phyloP scores from a whole-genome alignment of 2,329 filamentous ascomycete species.

The Aureobasidium musti region DNA sequence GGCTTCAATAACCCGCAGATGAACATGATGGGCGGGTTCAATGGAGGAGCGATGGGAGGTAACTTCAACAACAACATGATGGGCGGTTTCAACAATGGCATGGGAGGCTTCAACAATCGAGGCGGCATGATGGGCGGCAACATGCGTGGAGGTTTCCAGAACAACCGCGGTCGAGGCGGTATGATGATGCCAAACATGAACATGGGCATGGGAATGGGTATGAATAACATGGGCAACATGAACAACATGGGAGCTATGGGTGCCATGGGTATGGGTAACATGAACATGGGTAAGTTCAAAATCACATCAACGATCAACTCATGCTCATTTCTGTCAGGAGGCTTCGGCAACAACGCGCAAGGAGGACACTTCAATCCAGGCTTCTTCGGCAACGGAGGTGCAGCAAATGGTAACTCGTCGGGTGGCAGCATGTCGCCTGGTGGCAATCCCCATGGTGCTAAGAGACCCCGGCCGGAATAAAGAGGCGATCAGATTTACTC shows the following conservation, averaged over 20 bases:
- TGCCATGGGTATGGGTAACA: conserved; percentile 49
- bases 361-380: conserved; percentile 70
- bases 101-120: conserved; percentile 57
- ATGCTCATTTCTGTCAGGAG: conserved; percentile 44
- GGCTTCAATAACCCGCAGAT: conserved; percentile 31
- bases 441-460: conserved; percentile 32
- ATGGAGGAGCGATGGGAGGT: conserved; percentile 43
- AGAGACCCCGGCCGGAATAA: conserved; percentile 32
- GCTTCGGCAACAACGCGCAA: conserved; percentile 66
- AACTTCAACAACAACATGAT: conserved; percentile 42
- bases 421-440: conserved; percentile 13
- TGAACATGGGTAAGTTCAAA: conserved; percentile 47
- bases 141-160: conserved; percentile 45
- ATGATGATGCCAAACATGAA: conserved; percentile 35
- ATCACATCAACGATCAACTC: not conserved
- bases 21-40: conserved; percentile 32
- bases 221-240: conserved; percentile 41
- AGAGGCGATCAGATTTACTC: not conserved
- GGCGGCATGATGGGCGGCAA: conserved; percentile 57
- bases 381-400: conserved; percentile 57
- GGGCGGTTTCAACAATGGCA: conserved; percentile 49
- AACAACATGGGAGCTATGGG: conserved; percentile 41
- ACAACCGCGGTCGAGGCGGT: conserved; percentile 27
- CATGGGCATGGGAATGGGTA: conserved; percentile 33
- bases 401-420: conserved; percentile 36